These are phyloP conservation scores for Rhynchospora breviuscula DNA, from an alignment of 176 grass and related monocot genomes.

Conservation along the genomic window DNA sequence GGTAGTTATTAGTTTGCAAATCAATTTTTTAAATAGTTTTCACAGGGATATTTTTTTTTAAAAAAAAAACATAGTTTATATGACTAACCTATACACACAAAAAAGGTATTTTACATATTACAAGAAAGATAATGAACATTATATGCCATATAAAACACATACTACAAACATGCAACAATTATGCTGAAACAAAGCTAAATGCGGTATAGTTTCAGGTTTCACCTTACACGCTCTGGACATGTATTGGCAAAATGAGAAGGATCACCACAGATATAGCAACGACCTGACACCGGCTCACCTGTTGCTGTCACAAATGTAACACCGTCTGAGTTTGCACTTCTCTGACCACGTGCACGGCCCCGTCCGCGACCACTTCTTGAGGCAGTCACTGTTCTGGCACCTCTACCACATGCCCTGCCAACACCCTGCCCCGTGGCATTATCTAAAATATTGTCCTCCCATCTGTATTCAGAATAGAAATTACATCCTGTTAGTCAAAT, in stretches of 20 bases:
- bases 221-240: slow-evolving; percentile 62
- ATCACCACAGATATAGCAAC: slow-evolving; percentile 76
- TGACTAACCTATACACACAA: background rate
- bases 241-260: slow-evolving; percentile 80
- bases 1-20: background rate
- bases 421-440: slow-evolving; percentile 29
- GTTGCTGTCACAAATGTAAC: slow-evolving; percentile 75
- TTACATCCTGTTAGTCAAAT: background rate
- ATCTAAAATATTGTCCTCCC: slow-evolving; percentile 64
- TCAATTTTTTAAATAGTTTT: background rate
- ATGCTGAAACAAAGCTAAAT: background rate
- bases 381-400: slow-evolving; percentile 31
- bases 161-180: slow-evolving; percentile 8
- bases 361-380: slow-evolving; percentile 42
- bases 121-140: background rate
- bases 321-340: slow-evolving; percentile 21
- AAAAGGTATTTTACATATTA: background rate
- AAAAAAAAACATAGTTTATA: background rate
- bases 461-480: slow-evolving; percentile 38
- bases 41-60: background rate
- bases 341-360: slow-evolving; percentile 32
- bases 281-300: slow-evolving; percentile 48
- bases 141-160: background rate
- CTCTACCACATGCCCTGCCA: slow-evolving; percentile 31
- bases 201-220: slow-evolving; percentile 13